Conservation (phyloP, 2,329 filamentous ascomycete genomes). For the Neodidymelliopsis sp. region DNA sequence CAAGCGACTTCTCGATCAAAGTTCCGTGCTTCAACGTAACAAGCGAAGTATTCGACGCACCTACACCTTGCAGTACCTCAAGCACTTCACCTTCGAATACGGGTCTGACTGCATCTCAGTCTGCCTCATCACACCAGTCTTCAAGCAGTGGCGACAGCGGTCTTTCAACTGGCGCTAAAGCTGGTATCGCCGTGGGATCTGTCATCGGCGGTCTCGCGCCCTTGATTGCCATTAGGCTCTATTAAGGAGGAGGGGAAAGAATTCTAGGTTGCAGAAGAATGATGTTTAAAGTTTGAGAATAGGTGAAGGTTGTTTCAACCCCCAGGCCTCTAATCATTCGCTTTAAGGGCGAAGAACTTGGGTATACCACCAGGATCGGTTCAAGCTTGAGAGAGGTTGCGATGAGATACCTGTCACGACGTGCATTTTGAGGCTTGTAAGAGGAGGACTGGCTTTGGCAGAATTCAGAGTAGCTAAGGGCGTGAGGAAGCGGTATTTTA, state of each 20-base stretch:
- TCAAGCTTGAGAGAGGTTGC: neutral
- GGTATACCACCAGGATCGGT: conserved; percentile 2
- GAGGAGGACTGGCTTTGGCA: no score
- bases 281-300: conserved; percentile 38
- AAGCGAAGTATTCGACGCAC: conserved; percentile 43
- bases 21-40: conserved; percentile 59
- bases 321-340: no score
- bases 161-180: conserved; percentile 53
- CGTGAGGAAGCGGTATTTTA: no score
- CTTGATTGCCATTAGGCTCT: conserved; percentile 31
- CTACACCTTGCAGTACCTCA: conserved; percentile 24
- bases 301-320: no score
- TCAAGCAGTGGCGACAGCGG: conserved; percentile 20
- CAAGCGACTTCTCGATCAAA: conserved; percentile 50
- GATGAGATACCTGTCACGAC: no score
- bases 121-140: conserved; percentile 20
- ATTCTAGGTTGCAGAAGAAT: conserved; percentile 27
- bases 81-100: conserved; percentile 30
- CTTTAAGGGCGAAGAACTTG: conserved; percentile 33
- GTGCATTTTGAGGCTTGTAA: no score
- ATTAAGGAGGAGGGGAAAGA: conserved; percentile 29
- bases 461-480: no score
- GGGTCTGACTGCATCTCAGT: conserved; percentile 28
- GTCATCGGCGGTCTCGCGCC: conserved; percentile 34
- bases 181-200: conserved; percentile 51